Evolutionary conservation across 345 rosid species (phyloP), one percentile per base, ranked within the genome.

Genomic region (Syzygium jambos): DNA sequence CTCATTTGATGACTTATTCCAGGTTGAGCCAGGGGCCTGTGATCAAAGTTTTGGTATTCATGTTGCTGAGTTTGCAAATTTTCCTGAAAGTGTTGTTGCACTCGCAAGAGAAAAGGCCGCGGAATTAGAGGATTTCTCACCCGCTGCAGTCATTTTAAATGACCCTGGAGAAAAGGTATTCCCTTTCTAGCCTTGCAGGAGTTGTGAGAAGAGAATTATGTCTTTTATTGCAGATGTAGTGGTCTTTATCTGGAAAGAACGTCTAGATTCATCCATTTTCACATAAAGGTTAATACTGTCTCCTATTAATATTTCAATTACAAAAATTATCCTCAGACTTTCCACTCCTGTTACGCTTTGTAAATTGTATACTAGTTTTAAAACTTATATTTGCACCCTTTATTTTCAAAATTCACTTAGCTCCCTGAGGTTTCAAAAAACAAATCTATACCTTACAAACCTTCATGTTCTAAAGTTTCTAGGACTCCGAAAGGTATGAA

Each of bases 11-110:
- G 51, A 86, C 29, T 56, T 86, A 43, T 87, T 89, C 61, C 91
- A 95, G 99, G 98, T 95, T 90, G 98, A 96, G 88, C 96, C 95
- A 84, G 99, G 98, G 63, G 96, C 98, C 85, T 96, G 99, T 92
- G 99, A 98, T 93, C 99, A 98, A 89, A 98, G 99, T 92, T 98
- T 98, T 86, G 99, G 99, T 73, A 96, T 98, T 89, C 99, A 98
- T 88, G 99, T 98, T 85, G 99, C 99, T 10, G 99, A 98, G 88
- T 98, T 95, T 87, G 99, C 99, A 85, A 96, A 96, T 90, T 98
- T 98, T 91, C 99, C 99, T 51, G 96, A 94, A 91, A 96, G 96
- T 88, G 99, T 96, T 68, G 99, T 96, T 30, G 91, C 96, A 29
- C 97, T 98, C 22, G 98, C 99, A 65, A 93, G 99, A 90, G 98